Percentiles rank a stretch among this genome's conserved stretches.
Evolutionary conservation across 495 filamentous ascomycete species (phyloP).

Genomic region (Aspergillus sparsus): DNA sequence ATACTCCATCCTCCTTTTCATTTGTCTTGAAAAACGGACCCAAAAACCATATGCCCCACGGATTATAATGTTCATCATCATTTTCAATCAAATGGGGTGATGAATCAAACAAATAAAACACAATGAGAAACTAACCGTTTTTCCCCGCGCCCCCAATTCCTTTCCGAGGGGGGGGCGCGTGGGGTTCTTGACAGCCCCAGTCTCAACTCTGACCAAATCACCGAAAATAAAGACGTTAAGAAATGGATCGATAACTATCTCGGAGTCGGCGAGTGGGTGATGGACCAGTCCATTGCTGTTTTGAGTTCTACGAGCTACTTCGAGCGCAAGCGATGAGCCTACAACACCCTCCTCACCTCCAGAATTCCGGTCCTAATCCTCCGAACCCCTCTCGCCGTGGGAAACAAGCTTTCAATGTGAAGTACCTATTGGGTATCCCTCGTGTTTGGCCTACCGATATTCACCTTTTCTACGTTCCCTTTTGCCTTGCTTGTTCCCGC

Average conservation of each 20-base stretch:
- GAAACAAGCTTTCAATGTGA: too few species aligned
- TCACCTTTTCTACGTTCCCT: neutral
- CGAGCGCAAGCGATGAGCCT: conserved; percentile 73
- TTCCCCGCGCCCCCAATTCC: conserved; percentile 38
- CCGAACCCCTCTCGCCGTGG: too few species aligned
- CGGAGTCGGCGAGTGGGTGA: conserved; percentile 93
- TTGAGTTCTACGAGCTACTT: conserved; percentile 87
- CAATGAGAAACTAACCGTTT: conserved; percentile 32
- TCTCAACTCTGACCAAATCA: conserved; percentile 81
- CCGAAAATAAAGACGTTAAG: conserved; percentile 81
- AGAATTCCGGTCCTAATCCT: too few species aligned
- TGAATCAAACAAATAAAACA: conserved; percentile 11
- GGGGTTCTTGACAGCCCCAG: conserved; percentile 64
- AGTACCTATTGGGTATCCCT: neutral
- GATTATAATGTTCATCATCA: too few species aligned
- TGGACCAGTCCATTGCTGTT: conserved; percentile 94
- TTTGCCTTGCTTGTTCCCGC: neutral
- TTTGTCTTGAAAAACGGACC: neutral
- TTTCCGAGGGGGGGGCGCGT: conserved; percentile 31
- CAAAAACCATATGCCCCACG: too few species aligned
- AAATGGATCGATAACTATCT: conserved; percentile 95
- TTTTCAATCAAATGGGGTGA: too few species aligned
- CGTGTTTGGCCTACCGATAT: neutral
- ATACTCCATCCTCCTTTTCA: conserved; percentile 39
- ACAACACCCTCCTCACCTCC: neutral